Evolutionary conservation across 805 yeast genomes (phyloP).

Genomic region (Ascoidea rubescens): DNA sequence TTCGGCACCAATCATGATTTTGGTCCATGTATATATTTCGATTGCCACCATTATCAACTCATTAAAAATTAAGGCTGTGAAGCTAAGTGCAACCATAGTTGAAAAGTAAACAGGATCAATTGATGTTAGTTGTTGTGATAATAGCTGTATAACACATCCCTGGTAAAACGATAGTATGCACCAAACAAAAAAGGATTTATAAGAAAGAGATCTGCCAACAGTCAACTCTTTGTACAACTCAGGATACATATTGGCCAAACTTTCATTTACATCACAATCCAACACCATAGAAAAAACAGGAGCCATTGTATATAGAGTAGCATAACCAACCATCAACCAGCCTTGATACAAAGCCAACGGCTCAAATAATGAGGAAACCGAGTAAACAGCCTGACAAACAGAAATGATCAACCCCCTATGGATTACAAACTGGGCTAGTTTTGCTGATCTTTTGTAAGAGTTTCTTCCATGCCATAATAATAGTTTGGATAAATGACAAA

Average conservation of each 20-base stretch:
- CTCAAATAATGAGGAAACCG: constrained; percentile 75
- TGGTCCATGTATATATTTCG: constrained; percentile 87
- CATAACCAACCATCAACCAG: constrained; percentile 96
- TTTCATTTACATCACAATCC: constrained; percentile 85
- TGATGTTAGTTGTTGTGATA: constrained; percentile 68
- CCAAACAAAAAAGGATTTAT: constrained; percentile 85
- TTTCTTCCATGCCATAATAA: constrained; percentile 97
- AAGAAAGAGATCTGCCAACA: constrained; percentile 75
- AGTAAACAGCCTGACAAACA: constrained; percentile 88
- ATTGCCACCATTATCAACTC: constrained; percentile 90
- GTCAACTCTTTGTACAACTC: constrained; percentile 90
- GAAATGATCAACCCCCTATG: constrained; percentile 92
- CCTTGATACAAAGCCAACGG: constrained; percentile 94
- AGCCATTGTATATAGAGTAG: constrained; percentile 94
- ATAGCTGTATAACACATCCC: constrained; percentile 72
- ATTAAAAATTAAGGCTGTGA: constrained; percentile 64
- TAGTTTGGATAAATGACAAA: constrained; percentile 75
- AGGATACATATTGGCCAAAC: constrained; percentile 80
- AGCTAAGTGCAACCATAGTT: constrained; percentile 76
- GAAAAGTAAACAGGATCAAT: constrained; percentile 38
- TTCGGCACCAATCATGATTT: constrained; percentile 59
- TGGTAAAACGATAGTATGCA: constrained; percentile 80
- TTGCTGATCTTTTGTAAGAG: constrained; percentile 90
- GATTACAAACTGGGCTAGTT: constrained; percentile 87
- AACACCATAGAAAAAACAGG: constrained; percentile 91